A percentile compares a stretch with the other conserved stretches of the same genome.
Conservation (phyloP, 345 rosid genomes). For the Aethionema arabicum region DNA sequence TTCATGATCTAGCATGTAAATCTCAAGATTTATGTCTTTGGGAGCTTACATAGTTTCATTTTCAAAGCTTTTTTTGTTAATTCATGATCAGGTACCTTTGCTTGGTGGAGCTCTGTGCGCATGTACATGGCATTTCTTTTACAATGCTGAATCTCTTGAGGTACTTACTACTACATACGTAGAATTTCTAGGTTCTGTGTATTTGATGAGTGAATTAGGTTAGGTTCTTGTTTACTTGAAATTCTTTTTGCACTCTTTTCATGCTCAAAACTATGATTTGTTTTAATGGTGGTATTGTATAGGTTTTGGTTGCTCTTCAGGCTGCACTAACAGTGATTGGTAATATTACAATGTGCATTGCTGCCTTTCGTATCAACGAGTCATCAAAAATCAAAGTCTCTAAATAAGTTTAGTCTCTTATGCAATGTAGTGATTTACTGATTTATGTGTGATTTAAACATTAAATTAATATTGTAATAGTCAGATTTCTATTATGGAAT, state of each 20-base stretch:
- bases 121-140: conserved; percentile 97
- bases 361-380: conserved; percentile 76
- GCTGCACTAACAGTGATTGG: conserved; percentile 83
- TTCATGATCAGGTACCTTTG: conserved; percentile 63
- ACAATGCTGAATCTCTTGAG: conserved; percentile 89
- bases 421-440: neutral
- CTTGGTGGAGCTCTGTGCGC: conserved; percentile 99
- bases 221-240: conserved; percentile 1
- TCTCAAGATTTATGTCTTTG: conserved; percentile 34
- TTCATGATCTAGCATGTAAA: neutral
- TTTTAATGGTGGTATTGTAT: conserved; percentile 17
- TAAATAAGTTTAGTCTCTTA: conserved; percentile 40
- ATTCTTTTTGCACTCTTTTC: neutral
- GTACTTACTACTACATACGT: conserved; percentile 42
- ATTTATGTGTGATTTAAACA: neutral
- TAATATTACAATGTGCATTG: conserved; percentile 75
- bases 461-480: neutral
- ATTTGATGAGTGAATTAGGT: neutral
- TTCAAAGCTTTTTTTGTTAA: conserved; percentile 51
- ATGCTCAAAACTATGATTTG: neutral
- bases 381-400: conserved; percentile 44
- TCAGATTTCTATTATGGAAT: no score
- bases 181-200: neutral
- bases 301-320: conserved; percentile 84
- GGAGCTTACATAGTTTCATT: conserved; percentile 69